These are phyloP conservation scores for Ocimum tenuiflorum DNA, from an alignment of 257 asterid genomes.

Conservation along the genomic window DNA sequence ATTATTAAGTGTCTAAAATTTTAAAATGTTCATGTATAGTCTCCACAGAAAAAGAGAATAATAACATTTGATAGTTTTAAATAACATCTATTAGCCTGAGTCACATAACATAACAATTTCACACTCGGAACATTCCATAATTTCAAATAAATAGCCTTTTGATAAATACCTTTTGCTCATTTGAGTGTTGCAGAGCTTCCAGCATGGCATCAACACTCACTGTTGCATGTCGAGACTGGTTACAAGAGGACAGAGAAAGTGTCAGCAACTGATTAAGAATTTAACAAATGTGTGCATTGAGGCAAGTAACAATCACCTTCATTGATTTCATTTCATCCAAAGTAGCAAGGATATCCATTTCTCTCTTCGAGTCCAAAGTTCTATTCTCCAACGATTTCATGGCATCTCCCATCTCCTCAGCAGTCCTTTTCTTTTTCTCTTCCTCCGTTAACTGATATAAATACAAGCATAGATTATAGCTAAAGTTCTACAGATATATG, in stretches of 20 bases:
- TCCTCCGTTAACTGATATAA: conserved; percentile 46
- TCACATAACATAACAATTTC: too few species aligned
- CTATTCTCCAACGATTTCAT: conserved; percentile 93
- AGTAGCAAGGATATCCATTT: conserved; percentile 87
- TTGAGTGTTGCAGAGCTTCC: conserved; percentile 59
- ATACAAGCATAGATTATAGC: not conserved
- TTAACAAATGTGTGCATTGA: not conserved
- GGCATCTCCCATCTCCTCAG: conserved; percentile 96
- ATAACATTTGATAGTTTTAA: not conserved
- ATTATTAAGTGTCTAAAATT: not conserved
- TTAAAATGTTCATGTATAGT: not conserved
- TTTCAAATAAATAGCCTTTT: not conserved
- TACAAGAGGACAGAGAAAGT: not conserved
- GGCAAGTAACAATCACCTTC: conserved; percentile 44
- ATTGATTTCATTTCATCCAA: conserved; percentile 90
- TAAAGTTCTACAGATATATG: not conserved
- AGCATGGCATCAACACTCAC: conserved; percentile 88
- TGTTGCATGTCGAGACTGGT: conserved; percentile 77
- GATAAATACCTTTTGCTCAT: conserved; percentile 45
- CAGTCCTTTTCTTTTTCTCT: conserved; percentile 48
- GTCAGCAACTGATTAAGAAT: not conserved
- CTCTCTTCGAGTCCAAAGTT: conserved; percentile 74
- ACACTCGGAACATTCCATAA: not conserved
- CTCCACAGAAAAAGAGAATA: not conserved
- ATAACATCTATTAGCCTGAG: not conserved